Evolutionary conservation across 2,329 filamentous ascomycete genomes (phyloP), one percentile per base, ranked within the genome.

Genomic region (Colletotrichum spaethianum): DNA sequence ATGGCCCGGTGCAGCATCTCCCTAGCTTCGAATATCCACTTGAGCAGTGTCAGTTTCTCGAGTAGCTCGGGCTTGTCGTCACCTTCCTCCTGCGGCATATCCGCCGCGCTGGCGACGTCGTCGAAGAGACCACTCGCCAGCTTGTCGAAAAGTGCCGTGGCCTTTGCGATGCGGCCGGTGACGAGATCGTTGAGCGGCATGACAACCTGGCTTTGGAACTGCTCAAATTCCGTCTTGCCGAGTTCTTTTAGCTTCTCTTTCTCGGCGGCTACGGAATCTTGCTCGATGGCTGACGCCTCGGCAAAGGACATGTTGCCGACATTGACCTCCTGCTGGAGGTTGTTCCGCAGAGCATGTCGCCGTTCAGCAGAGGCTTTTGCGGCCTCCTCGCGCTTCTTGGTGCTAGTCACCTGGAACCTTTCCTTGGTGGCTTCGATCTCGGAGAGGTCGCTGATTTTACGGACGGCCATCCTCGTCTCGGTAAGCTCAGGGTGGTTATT

Each of bases 11-110:
- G 93, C 11, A 98, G 87, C 57, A 90, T 88, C 82, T 99, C 96
- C n/a, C 95, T 92, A 1, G 93, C 93, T 80, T 99, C 96, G 77
- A 98, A 98, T 11, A 98, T 91, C 95, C 96, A 98, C 79, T 98
- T 99, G 18, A 98, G 87, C 59, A 98, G 89, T 0, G 96, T 98
- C 16, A 99, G 87, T 82, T 98, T 97, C 82, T 99, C 96, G 2
- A 98, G 86, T 0, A 98, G 87, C 81, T 99, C 96, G 0, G 96
- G 96, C 79, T 95, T 92, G 80, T 98, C 96, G 76, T 98, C 96
- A 23, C 96, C 96, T 83, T 98, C 96, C 81, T 98, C 95, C 80
- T 98, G 95, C 0, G 95, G 93, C 81, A 94, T 91, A 77, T 97
- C 96, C 0, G 95, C 79, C 89, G 92, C 69, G 89, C 92, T 82